phyloP scores from a whole-genome alignment of 306 rosid species.

The Corylus heterophylla region DNA sequence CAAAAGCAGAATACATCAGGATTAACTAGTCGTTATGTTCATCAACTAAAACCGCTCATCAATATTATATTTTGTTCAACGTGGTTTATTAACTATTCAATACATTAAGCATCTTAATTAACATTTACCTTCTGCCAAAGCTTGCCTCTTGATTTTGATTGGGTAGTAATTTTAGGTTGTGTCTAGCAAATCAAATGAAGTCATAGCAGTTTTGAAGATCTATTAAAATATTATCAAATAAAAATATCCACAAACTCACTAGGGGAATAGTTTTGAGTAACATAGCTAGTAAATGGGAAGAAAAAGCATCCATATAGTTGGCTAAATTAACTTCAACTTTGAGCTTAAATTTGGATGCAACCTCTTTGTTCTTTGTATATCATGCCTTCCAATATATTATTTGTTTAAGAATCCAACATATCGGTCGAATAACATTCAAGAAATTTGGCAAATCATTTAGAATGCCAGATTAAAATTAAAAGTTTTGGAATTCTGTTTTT shows the following conservation, averaged over 20 bases:
- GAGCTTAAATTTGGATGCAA: background rate
- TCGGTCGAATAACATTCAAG: background rate
- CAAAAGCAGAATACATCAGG: background rate
- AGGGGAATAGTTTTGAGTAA: background rate
- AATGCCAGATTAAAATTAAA: background rate
- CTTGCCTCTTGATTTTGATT: constrained; percentile 4
- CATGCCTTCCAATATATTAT: background rate
- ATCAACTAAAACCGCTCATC: background rate
- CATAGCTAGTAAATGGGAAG: background rate
- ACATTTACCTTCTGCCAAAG: background rate
- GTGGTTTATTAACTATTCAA: background rate
- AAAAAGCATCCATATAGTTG: background rate
- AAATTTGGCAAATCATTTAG: background rate
- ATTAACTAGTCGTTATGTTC: background rate
- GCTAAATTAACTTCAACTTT: background rate
- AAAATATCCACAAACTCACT: background rate
- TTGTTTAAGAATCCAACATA: background rate
- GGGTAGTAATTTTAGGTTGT: background rate
- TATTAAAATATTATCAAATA: background rate
- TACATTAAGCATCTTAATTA: background rate
- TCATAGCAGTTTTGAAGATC: background rate
- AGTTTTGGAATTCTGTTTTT: background rate
- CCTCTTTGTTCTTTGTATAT: background rate
- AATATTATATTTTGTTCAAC: background rate
- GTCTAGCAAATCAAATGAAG: background rate